Percentiles rank a stretch among this genome's conserved stretches.
Evolutionary conservation across 306 rosid species (phyloP).

Genomic region (Malus sieversii): DNA sequence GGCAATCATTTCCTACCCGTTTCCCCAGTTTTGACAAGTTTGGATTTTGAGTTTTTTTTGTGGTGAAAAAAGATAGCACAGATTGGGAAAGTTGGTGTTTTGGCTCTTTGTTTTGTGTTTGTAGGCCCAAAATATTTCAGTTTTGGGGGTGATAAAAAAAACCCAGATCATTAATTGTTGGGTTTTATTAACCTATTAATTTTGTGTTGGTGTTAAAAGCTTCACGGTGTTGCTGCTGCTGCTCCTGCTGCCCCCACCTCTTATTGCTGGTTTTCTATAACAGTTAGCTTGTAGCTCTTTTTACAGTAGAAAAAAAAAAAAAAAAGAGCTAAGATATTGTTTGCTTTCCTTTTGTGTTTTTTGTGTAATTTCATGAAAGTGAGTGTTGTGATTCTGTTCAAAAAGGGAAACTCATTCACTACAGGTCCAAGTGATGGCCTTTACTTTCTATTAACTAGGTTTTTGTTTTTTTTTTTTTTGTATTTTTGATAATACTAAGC

Average conservation of each 20-base stretch:
- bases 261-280: neutral
- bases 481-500: neutral
- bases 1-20: neutral
- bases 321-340: neutral
- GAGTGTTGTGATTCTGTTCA: constrained; percentile 15
- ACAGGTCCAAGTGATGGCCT: neutral
- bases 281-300: neutral
- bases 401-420: neutral
- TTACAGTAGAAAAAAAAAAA: neutral
- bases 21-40: neutral
- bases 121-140: constrained; percentile 10
- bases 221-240: neutral
- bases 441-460: neutral
- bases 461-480: neutral
- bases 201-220: neutral
- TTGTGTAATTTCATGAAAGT: constrained; percentile 3
- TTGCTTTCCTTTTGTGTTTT: neutral
- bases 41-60: constrained; percentile 1
- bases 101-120: neutral
- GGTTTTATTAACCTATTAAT: neutral
- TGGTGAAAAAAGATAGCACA: neutral
- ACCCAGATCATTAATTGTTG: constrained; percentile 13
- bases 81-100: neutral
- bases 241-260: neutral
- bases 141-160: neutral